These are phyloP conservation scores for Capsaspora owczarzaki DNA, from an alignment of 78 protist species.

Conservation along the genomic window DNA sequence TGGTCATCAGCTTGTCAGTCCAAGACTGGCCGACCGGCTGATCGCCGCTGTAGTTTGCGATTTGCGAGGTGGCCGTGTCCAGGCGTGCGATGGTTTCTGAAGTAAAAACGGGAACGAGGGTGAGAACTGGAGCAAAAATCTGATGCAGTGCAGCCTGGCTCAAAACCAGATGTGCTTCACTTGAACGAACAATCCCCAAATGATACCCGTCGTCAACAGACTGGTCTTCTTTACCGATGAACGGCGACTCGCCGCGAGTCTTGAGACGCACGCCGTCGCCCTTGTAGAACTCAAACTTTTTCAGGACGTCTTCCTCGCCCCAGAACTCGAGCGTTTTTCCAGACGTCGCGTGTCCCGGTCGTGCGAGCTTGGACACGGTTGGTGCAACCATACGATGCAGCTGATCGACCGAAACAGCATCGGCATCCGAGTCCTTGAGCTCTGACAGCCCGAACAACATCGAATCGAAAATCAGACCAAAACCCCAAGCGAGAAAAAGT, in stretches of 20 bases:
- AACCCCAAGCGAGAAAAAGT: not conserved
- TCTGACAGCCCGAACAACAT: not conserved
- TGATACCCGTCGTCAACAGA: too few species aligned
- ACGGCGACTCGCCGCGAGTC: not conserved
- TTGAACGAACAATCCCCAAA: too few species aligned
- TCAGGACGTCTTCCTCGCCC: not conserved
- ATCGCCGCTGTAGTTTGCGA: slow-evolving; percentile 2
- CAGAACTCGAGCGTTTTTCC: not conserved
- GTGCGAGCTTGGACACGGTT: not conserved
- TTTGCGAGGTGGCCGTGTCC: not conserved
- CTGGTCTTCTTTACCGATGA: too few species aligned
- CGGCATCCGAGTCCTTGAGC: not conserved
- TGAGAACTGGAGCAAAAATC: too few species aligned
- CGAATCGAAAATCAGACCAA: not conserved
- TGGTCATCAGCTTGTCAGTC: slow-evolving; percentile 5
- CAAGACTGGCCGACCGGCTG: not conserved
- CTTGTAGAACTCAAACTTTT: not conserved
- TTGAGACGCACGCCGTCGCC: not conserved
- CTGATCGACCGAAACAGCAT: not conserved
- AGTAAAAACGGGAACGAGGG: not conserved
- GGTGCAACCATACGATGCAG: not conserved
- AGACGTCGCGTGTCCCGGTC: not conserved
- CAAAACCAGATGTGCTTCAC: too few species aligned
- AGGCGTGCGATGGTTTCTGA: not conserved
- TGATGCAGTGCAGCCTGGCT: too few species aligned